phyloP scores from a whole-genome alignment of 495 filamentous ascomycete genomes.

The Penicillium psychrofluorescens region DNA sequence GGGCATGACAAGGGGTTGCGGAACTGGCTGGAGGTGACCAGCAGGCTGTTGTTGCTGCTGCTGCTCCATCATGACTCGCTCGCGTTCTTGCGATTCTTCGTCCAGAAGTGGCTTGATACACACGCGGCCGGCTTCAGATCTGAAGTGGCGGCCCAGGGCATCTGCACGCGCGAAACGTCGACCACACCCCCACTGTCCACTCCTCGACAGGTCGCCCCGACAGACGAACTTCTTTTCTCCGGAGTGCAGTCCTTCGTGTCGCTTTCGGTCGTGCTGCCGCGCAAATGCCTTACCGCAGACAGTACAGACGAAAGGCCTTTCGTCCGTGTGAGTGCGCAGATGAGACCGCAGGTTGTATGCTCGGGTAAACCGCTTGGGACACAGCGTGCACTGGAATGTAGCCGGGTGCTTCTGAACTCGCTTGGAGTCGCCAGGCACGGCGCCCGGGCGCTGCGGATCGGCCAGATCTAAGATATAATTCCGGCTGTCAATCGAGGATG shows the following conservation, averaged over 20 bases:
- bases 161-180: slow-evolving; percentile 92
- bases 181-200: slow-evolving; percentile 84
- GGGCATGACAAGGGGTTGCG: slow-evolving; percentile 35
- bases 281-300: slow-evolving; percentile 96
- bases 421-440: slow-evolving; percentile 52
- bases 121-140: slow-evolving; percentile 87
- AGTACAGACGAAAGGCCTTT: slow-evolving; percentile 89
- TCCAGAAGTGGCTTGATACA: slow-evolving; percentile 95
- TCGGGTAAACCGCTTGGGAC: slow-evolving; percentile 81
- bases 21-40: slow-evolving; percentile 34
- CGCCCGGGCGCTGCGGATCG: slow-evolving; percentile 75
- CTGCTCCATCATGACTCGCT: slow-evolving; percentile 59
- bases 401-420: slow-evolving; percentile 93
- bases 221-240: slow-evolving; percentile 98
- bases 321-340: slow-evolving; percentile 85
- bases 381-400: slow-evolving; percentile 80
- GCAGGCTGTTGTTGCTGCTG: slow-evolving; percentile 36
- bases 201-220: slow-evolving; percentile 77
- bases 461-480: slow-evolving; percentile 91
- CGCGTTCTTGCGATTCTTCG: slow-evolving; percentile 75
- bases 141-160: slow-evolving; percentile 92
- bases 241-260: slow-evolving; percentile 83
- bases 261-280: slow-evolving; percentile 86
- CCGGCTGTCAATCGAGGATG: slow-evolving; percentile 75
- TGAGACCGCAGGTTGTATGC: slow-evolving; percentile 91